phyloP scores from a whole-genome alignment of 192 early-diverging fungal genomes.

The Coemansia pectinata region DNA sequence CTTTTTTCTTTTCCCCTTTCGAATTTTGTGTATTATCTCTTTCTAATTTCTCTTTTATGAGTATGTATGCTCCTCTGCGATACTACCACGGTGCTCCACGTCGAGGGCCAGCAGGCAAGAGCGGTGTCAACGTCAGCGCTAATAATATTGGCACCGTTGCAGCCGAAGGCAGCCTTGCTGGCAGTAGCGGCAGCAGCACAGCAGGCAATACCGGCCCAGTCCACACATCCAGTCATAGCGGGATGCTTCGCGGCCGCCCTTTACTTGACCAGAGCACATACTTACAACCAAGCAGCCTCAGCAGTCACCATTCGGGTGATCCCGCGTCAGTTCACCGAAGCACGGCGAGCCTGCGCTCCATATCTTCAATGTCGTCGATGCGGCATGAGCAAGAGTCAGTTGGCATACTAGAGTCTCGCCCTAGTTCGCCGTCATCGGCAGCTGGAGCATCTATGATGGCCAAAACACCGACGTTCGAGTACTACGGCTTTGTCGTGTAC shows the following conservation, averaged over 20 bases:
- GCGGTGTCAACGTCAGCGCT: neutral
- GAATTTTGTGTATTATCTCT: neutral
- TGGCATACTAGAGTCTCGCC: conserved; percentile 21
- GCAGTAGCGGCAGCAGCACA: conserved; percentile 2
- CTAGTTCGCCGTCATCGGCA: conserved; percentile 27
- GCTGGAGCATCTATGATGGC: conserved; percentile 31
- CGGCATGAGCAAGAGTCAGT: conserved; percentile 25
- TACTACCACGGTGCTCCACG: conserved; percentile 9
- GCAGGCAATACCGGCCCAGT: neutral
- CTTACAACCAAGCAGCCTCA: neutral
- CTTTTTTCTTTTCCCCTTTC: neutral
- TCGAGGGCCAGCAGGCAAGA: neutral
- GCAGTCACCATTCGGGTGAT: neutral
- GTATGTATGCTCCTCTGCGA: conserved; percentile 18
- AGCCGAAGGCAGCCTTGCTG: neutral
- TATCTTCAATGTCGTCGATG: conserved; percentile 19
- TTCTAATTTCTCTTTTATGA: neutral
- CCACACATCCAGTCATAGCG: conserved; percentile 16
- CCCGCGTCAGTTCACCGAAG: neutral
- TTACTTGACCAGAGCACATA: conserved; percentile 7
- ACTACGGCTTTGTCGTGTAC: conserved; percentile 88
- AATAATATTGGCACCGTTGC: neutral
- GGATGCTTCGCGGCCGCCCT: conserved; percentile 12
- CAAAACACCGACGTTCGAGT: conserved; percentile 77
- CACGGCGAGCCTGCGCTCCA: conserved; percentile 10